Conservation (phyloP, 129 eudicot genomes). For the sunflower (Helianthus annuus) region DNA sequence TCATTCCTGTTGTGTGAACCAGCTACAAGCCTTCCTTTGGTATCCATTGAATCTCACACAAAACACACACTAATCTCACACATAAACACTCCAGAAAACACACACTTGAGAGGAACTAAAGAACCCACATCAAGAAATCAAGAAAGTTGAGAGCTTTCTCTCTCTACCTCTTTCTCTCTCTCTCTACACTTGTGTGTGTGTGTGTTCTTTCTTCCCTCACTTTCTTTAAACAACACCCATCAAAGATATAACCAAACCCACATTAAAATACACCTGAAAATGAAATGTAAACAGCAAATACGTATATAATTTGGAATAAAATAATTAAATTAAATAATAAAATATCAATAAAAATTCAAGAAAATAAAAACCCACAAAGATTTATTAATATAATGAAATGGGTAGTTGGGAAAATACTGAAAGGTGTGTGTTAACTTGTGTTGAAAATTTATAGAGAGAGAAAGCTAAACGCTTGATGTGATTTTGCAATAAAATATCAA, state of each 20-base stretch:
- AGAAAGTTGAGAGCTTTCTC: conserved; percentile 23
- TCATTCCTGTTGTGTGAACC: conserved; percentile 98
- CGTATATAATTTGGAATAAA: background rate
- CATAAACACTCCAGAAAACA: conserved; percentile 25
- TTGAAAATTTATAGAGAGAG: conserved; percentile 7
- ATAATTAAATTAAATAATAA: background rate
- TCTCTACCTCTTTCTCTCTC: background rate
- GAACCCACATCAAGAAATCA: conserved; percentile 10
- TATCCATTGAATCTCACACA: conserved; percentile 58
- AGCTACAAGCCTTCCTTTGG: conserved; percentile 89
- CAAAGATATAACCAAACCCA: conserved; percentile 41
- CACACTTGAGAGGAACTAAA: conserved; percentile 19
- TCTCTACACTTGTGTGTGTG: conserved; percentile 24
- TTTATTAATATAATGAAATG: conserved; percentile 38
- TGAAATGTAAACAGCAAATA: conserved; percentile 13
- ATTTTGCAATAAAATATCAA: conserved; percentile 2
- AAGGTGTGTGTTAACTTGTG: conserved; percentile 27
- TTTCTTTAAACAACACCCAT: conserved; percentile 30
- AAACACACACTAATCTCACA: conserved; percentile 23
- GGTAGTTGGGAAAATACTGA: background rate
- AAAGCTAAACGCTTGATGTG: conserved; percentile 65
- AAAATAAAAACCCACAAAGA: conserved; percentile 32
- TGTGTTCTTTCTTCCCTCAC: conserved; percentile 16
- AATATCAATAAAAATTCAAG: conserved; percentile 1
- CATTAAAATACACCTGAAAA: conserved; percentile 37